Conservation (phyloP, 225 moss, liverwort and hornwort species). For the Polytrichum formosum region DNA sequence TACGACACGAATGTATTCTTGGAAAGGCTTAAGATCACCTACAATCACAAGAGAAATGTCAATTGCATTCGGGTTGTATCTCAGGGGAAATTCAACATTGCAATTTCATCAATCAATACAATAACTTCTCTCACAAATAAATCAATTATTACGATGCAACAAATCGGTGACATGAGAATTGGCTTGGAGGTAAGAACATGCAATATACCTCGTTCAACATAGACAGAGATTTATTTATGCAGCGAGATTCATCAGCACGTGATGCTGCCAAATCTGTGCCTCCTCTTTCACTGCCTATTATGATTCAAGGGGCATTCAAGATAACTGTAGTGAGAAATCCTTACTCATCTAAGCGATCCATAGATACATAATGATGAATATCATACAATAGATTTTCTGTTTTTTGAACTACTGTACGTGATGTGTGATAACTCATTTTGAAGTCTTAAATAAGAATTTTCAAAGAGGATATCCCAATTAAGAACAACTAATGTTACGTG, state of each 20-base stretch:
- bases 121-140: neutral
- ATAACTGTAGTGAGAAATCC: neutral
- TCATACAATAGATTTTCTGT: too few relatives aligned
- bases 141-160: neutral
- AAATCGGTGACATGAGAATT: neutral
- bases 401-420: too few relatives aligned
- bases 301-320: neutral
- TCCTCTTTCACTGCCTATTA: conserved; percentile 47
- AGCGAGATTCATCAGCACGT: conserved; percentile 42
- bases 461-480: too few relatives aligned
- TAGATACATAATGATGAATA: too few relatives aligned
- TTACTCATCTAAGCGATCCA: too few relatives aligned
- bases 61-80: neutral
- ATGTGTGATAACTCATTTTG: too few relatives aligned
- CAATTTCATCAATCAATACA: neutral
- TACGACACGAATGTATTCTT: conserved; percentile 55
- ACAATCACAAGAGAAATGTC: neutral
- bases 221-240: conserved; percentile 57
- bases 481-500: too few relatives aligned
- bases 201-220: conserved; percentile 51
- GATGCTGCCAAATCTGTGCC: conserved; percentile 16
- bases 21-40: conserved; percentile 58
- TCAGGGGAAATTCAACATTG: neutral
- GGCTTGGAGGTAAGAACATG: conserved; percentile 5
- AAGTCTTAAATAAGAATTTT: too few relatives aligned